Conservation (phyloP, 2,329 filamentous ascomycete genomes). For the Colletotrichum sp. region DNA sequence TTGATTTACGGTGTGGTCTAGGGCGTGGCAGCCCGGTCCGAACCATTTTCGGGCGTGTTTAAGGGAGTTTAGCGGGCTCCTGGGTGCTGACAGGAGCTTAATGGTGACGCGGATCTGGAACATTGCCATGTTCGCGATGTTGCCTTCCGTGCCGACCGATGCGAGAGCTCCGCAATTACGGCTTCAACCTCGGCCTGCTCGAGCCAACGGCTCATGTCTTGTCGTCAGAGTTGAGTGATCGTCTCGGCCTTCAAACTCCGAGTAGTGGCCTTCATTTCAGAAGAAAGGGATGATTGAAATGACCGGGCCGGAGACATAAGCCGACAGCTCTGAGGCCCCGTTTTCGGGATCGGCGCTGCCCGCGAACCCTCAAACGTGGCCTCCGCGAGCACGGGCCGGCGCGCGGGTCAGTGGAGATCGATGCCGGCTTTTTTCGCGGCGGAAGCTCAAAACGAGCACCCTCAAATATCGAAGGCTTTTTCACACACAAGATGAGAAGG, state of each 20-base stretch:
- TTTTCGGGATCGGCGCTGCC: neutral
- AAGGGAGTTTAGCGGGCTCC: neutral
- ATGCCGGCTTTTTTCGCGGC: neutral
- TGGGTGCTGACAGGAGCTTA: neutral
- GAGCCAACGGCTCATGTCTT: accelerated
- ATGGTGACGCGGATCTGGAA: neutral
- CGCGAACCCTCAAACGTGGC: neutral
- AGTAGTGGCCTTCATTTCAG: too few relatives aligned
- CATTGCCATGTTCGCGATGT: neutral
- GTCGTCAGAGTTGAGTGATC: neutral
- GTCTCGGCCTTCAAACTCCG: too few relatives aligned
- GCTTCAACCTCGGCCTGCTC: accelerated
- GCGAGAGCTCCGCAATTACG: neutral
- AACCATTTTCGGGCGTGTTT: neutral
- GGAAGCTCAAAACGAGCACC: too few relatives aligned
- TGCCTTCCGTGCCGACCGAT: neutral
- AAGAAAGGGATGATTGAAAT: accelerated
- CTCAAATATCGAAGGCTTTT: too few relatives aligned
- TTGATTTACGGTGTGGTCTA: neutral
- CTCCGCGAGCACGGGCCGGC: neutral
- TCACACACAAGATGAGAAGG: too few relatives aligned
- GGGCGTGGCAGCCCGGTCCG: neutral
- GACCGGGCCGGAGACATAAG: neutral
- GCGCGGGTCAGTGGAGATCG: accelerated
- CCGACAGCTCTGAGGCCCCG: neutral